These are phyloP conservation scores for Starmerella kuoi DNA, from an alignment of 805 yeast species.

Conservation along the genomic window DNA sequence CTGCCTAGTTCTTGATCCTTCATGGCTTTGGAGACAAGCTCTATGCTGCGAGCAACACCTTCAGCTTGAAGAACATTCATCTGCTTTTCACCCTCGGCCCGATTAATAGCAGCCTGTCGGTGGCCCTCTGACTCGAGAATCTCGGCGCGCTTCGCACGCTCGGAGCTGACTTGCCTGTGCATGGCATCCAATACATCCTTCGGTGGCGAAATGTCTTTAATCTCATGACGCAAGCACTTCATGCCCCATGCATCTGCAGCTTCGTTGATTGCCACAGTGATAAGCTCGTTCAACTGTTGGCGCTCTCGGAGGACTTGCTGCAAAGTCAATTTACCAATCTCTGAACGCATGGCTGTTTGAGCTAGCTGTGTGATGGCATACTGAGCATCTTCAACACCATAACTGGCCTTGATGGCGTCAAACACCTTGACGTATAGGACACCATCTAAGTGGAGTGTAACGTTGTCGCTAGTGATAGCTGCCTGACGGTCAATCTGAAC, in stretches of 20 bases:
- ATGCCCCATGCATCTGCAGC: slow-evolving; percentile 84
- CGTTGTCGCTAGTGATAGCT: slow-evolving; percentile 79
- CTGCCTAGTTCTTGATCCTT: slow-evolving; percentile 54
- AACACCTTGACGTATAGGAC: slow-evolving; percentile 63
- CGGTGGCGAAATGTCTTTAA: slow-evolving; percentile 82
- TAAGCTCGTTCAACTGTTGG: slow-evolving; percentile 57
- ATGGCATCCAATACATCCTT: slow-evolving; percentile 73
- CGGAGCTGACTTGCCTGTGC: slow-evolving; percentile 85
- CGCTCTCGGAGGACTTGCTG: slow-evolving; percentile 71
- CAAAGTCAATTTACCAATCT: slow-evolving; percentile 69
- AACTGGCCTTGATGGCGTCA: slow-evolving; percentile 75
- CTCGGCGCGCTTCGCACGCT: slow-evolving; percentile 76
- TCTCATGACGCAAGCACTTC: slow-evolving; percentile 70
- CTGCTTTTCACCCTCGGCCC: slow-evolving; percentile 71
- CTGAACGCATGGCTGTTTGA: slow-evolving; percentile 83
- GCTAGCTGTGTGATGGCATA: slow-evolving; percentile 78
- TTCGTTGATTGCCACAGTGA: slow-evolving; percentile 67
- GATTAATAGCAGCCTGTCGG: slow-evolving; percentile 65
- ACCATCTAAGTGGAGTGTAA: slow-evolving; percentile 74
- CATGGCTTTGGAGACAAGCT: slow-evolving; percentile 53
- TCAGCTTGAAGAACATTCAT: slow-evolving; percentile 65
- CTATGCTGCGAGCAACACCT: slow-evolving; percentile 66
- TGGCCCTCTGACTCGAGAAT: slow-evolving; percentile 78
- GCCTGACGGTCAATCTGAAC: slow-evolving; percentile 72
- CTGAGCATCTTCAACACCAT: slow-evolving; percentile 79